Conservation (phyloP, 2,329 filamentous ascomycete species). For the Xylariaceae sp. region DNA sequence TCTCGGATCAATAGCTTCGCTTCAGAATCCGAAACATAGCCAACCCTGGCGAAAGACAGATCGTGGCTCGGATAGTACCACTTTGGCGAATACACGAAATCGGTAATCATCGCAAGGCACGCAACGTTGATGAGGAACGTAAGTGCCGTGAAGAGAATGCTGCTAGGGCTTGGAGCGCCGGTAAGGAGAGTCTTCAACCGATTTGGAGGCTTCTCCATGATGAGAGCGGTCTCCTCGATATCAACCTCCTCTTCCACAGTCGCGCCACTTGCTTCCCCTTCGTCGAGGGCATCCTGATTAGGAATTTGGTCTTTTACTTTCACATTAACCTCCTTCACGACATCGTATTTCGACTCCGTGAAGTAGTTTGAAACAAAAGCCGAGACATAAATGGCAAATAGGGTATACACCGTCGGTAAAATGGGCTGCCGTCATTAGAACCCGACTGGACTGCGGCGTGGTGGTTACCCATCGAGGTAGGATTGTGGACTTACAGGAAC, state of each 20-base stretch:
- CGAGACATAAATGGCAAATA: slow-evolving; percentile 61
- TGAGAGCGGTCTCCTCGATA: slow-evolving; percentile 56
- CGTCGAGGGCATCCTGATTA: slow-evolving; percentile 34
- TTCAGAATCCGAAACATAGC: slow-evolving; percentile 75
- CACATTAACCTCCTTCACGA: slow-evolving; percentile 57
- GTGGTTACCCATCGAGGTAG: not conserved
- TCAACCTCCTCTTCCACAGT: slow-evolving; percentile 49
- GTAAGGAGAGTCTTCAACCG: slow-evolving; percentile 63
- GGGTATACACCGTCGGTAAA: slow-evolving; percentile 46
- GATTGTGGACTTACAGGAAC: slow-evolving; percentile 27
- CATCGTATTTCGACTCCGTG: slow-evolving; percentile 50
- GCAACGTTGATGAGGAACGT: slow-evolving; percentile 68
- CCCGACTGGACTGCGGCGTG: slow-evolving; percentile 6
- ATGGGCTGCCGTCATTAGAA: slow-evolving; percentile 24
- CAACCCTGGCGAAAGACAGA: slow-evolving; percentile 78
- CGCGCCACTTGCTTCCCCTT: slow-evolving; percentile 30
- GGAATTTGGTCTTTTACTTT: slow-evolving; percentile 44
- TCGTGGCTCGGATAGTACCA: slow-evolving; percentile 65
- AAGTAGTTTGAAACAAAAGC: slow-evolving; percentile 57
- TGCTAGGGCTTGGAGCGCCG: slow-evolving; percentile 71
- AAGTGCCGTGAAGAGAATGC: slow-evolving; percentile 57
- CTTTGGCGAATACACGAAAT: slow-evolving; percentile 71
- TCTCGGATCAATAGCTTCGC: slow-evolving; percentile 83
- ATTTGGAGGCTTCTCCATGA: slow-evolving; percentile 52
- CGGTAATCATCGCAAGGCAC: slow-evolving; percentile 64